Conservation (phyloP, 1,139 yeast genomes). For the Blastobotrys malaysiensis region DNA sequence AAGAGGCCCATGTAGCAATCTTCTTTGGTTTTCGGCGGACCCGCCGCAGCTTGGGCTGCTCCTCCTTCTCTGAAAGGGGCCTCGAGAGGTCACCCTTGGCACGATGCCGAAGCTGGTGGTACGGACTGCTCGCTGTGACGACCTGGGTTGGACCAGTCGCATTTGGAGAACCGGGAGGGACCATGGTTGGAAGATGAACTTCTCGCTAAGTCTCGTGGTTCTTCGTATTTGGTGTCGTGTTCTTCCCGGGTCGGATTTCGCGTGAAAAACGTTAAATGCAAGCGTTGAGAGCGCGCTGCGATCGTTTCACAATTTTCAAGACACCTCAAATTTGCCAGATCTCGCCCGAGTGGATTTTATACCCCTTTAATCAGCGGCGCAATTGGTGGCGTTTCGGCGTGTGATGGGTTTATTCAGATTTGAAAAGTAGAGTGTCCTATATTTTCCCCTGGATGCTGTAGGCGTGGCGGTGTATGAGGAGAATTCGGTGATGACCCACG, state of each 20-base stretch:
- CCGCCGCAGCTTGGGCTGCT: neutral
- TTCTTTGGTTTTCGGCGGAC: neutral
- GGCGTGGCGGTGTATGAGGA: too few species aligned
- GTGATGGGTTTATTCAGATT: too few species aligned
- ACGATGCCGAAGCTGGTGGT: neutral
- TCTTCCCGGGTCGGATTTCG: neutral
- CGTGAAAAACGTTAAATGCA: neutral
- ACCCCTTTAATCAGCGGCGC: too few species aligned
- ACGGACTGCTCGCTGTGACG: neutral
- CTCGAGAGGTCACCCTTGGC: neutral
- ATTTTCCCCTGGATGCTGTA: too few species aligned
- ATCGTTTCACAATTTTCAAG: neutral
- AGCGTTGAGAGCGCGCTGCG: slow-evolving; percentile 1
- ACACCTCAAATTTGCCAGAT: neutral
- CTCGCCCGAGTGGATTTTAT: neutral
- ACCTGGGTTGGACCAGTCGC: neutral
- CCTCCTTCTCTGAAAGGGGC: neutral
- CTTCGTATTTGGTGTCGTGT: neutral
- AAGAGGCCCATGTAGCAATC: neutral
- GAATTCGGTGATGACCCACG: too few species aligned
- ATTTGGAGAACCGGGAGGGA: neutral
- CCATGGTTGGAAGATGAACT: neutral
- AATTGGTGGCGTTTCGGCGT: too few species aligned
- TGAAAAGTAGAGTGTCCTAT: too few species aligned
- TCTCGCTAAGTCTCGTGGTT: neutral